Base-by-base conservation (phyloP, 2,329 filamentous ascomycete species). In the Sporothrix dimorphospora region DNA sequence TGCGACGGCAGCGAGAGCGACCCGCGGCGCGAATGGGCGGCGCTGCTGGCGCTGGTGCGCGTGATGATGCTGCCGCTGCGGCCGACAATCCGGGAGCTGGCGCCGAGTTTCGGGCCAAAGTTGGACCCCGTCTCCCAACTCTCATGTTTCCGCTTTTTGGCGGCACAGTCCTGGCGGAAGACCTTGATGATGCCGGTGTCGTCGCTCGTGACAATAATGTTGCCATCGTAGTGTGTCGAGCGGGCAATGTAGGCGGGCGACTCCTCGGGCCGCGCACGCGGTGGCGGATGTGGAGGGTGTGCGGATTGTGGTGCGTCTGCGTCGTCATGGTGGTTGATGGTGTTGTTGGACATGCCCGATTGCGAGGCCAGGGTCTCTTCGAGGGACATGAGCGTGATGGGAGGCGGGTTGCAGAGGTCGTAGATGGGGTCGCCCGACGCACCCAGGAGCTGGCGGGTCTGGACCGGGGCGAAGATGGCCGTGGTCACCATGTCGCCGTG, bases 381-480 rank as follows among this genome's bases (percentile, higher is more conserved):
- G 34, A 90, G 87, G 75, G 91, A 94, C 74, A 94, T 85, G 21
- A 98, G 85, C 7, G 90, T 94, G 19, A 98, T 90, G 0, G 95
- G 94, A 0, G 95, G 96, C 5, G 96, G 96, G 77, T 98, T 98
- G 84, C 96, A 98, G 0, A 98, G 86, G 77, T 98, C 94, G 80
- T 94, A 99, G n/a, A 99, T 88, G 1, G 96, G 94, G 79, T 99
- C 94, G 71, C 93, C 92, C 0, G 94, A 97, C 16, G 88, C 87
- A 68, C 92, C 90, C 0, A 99, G 86, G 1, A 96, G 84, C 77
- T 92, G 91, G 72, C 93, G 89, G 12, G 94, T 94, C 77, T 89
- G 89, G 0, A 88, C 88, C 0, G 96, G 95, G 0, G 95, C 95
- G 78, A 98, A 91, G 4, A 96, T 83, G 1, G 95, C 93, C n/a